phyloP scores from a whole-genome alignment of 1,139 yeast species.

The Geotrichum carabidarum region DNA sequence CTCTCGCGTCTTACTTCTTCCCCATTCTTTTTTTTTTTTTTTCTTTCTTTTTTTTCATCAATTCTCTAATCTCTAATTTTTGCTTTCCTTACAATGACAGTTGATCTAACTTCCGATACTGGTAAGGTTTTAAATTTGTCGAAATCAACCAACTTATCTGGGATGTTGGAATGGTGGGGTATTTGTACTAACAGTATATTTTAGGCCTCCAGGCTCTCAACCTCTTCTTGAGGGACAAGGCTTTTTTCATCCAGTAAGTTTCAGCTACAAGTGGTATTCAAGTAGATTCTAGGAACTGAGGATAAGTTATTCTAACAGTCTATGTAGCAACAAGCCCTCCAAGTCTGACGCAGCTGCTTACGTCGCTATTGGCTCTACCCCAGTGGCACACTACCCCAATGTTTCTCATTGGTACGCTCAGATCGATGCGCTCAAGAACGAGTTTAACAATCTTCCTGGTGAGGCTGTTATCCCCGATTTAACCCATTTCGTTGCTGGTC shows the following conservation, averaged over 20 bases:
- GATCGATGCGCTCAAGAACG: conserved; percentile 86
- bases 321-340: conserved; percentile 44
- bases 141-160: too few relatives aligned
- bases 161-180: too few relatives aligned
- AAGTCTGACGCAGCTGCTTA: conserved; percentile 90
- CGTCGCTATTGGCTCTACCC: conserved; percentile 88
- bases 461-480: conserved; percentile 32
- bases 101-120: not conserved
- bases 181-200: not conserved
- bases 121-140: conserved; percentile 29
- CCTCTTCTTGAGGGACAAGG: conserved; percentile 82
- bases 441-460: conserved; percentile 51
- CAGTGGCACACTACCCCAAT: conserved; percentile 73
- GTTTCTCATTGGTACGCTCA: conserved; percentile 98
- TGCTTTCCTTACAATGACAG: not conserved
- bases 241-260: conserved; percentile 88
- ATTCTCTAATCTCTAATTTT: not conserved
- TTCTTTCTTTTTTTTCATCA: not conserved
- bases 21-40: not conserved
- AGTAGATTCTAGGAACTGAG: too few relatives aligned
- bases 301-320: not conserved
- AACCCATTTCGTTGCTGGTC: conserved; percentile 78
- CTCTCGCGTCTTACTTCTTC: too few relatives aligned
- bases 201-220: conserved; percentile 76
- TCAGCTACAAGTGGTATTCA: too few relatives aligned